Percentiles rank a stretch among this genome's conserved stretches.
These are phyloP conservation scores for Pachysandra terminalis DNA, from an alignment of 164 flowering plant genomes.

Conservation along the genomic window DNA sequence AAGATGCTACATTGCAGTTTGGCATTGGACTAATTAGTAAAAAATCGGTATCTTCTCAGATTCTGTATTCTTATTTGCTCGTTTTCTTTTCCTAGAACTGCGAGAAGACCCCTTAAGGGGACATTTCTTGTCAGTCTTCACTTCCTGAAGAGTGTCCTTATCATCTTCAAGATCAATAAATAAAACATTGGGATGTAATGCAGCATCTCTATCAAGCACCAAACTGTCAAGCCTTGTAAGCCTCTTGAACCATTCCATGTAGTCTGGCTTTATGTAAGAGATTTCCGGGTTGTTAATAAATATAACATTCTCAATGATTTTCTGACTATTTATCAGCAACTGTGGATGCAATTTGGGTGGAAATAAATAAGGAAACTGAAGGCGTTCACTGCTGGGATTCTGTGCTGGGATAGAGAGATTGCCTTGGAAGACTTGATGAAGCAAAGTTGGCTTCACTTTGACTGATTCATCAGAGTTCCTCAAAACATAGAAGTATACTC, in stretches of 20 bases:
- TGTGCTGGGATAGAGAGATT: slow-evolving; percentile 16
- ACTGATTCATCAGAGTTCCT: slow-evolving; percentile 41
- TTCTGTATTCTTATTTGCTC: neutral
- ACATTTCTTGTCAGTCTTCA: slow-evolving; percentile 9
- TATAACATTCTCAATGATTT: slow-evolving; percentile 33
- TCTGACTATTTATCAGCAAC: slow-evolving; percentile 12
- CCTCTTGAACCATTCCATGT: slow-evolving; percentile 46
- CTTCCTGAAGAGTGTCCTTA: slow-evolving; percentile 6
- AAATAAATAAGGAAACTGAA: slow-evolving; percentile 48
- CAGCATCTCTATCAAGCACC: slow-evolving; percentile 26
- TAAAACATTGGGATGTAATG: slow-evolving; percentile 9
- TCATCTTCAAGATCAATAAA: neutral
- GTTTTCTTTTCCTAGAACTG: slow-evolving; percentile 15
- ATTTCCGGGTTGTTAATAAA: slow-evolving; percentile 40
- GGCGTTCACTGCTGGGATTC: slow-evolving; percentile 11
- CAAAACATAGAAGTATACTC: slow-evolving; percentile 36
- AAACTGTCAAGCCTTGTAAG: slow-evolving; percentile 36
- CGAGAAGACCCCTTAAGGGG: slow-evolving; percentile 5
- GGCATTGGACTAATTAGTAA: slow-evolving; percentile 19
- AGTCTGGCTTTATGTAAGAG: slow-evolving; percentile 27
- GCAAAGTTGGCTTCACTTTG: slow-evolving; percentile 21
- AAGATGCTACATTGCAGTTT: slow-evolving; percentile 1
- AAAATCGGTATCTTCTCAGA: slow-evolving; percentile 3
- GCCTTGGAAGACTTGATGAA: slow-evolving; percentile 38
- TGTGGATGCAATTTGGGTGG: slow-evolving; percentile 39